Conservation (phyloP, 768 basidiomycete genomes). For the Lactifluus hygrophoroides region DNA sequence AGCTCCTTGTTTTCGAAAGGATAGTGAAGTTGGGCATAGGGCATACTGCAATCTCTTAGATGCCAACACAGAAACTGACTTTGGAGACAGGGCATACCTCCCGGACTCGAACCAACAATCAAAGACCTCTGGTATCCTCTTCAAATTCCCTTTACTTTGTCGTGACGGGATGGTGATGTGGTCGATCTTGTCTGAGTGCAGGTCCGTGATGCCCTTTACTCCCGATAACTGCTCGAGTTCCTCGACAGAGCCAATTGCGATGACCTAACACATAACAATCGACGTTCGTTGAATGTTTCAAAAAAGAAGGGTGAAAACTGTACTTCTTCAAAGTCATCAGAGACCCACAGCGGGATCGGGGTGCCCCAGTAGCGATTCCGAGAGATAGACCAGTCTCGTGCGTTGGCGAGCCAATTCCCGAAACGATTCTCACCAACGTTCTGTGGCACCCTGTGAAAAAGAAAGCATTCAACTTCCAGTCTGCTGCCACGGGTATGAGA, state of each 20-base stretch:
- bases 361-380: conserved; percentile 99
- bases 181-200: conserved; percentile 93
- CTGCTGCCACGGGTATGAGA: neutral
- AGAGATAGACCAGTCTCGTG: conserved; percentile 99
- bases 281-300: neutral
- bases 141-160: conserved; percentile 76
- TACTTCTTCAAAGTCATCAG: conserved; percentile 88
- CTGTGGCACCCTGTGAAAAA: conserved; percentile 70
- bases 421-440: conserved; percentile 86
- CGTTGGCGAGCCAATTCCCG: conserved; percentile 95
- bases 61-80: neutral
- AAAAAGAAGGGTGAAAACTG: neutral
- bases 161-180: conserved; percentile 93
- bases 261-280: neutral
- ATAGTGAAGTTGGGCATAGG: conserved; percentile 94
- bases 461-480: neutral
- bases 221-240: conserved; percentile 86
- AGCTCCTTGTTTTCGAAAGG: conserved; percentile 94
- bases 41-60: conserved; percentile 62
- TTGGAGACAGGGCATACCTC: conserved; percentile 44
- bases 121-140: conserved; percentile 94
- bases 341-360: conserved; percentile 93
- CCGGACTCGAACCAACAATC: conserved; percentile 99
- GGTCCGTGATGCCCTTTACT: conserved; percentile 71
- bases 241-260: conserved; percentile 64